These are phyloP conservation scores for Cicer pinnatifidum DNA, from an alignment of 306 rosid genomes.

Conservation along the genomic window DNA sequence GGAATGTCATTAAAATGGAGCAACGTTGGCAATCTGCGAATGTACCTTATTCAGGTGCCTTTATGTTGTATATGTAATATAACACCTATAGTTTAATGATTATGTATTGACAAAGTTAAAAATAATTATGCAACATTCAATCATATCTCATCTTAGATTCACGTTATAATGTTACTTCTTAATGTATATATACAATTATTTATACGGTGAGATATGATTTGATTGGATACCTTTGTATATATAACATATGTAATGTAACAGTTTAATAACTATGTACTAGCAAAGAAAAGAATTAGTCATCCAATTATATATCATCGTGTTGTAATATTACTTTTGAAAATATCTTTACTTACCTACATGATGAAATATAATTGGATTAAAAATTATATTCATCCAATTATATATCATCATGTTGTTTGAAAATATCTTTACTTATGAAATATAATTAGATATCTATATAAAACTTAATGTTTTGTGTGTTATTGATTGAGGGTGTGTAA, in stretches of 20 bases:
- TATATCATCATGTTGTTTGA: background rate
- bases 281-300: background rate
- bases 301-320: background rate
- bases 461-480: background rate
- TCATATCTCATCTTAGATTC: too few relatives aligned
- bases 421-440: background rate
- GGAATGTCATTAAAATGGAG: conserved; percentile 88
- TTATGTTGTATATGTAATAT: background rate
- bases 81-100: background rate
- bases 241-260: background rate
- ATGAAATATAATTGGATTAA: background rate
- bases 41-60: conserved; percentile 80
- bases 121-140: too few relatives aligned
- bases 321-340: background rate
- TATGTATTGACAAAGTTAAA: too few relatives aligned
- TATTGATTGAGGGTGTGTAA: conserved; percentile 16
- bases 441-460: background rate
- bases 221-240: too few relatives aligned
- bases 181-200: too few relatives aligned
- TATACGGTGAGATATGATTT: too few relatives aligned
- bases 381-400: background rate
- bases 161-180: too few relatives aligned
- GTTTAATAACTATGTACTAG: background rate
- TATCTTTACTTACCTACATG: background rate
- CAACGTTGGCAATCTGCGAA: conserved; percentile 72